Conservation (phyloP, 148 eudicot species). For the Rheum nobile region DNA sequence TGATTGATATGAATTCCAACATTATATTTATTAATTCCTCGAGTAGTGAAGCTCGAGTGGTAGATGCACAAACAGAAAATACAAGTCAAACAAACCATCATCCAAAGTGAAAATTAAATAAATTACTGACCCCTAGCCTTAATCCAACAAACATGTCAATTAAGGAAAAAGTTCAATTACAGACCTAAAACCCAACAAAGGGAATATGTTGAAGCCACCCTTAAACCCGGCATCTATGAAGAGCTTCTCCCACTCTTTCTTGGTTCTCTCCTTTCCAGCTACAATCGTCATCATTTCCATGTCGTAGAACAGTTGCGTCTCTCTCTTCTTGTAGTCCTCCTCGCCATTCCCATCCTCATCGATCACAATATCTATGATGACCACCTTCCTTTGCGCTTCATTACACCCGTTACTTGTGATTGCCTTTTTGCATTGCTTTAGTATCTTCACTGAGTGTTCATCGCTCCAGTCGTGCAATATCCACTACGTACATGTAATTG, state of each 20-base stretch:
- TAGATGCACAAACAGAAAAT: no score
- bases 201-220: constrained; percentile 6
- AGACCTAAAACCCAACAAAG: constrained; percentile 10
- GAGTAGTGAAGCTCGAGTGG: no score
- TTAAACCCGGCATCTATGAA: constrained; percentile 12
- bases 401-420: background rate
- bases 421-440: constrained; percentile 2
- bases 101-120: no score
- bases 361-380: constrained; percentile 7
- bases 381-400: background rate
- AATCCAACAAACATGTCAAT: background rate
- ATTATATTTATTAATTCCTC: no score
- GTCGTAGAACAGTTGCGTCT: constrained; percentile 9
- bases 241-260: constrained; percentile 15
- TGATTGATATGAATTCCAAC: no score
- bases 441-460: constrained; percentile 6
- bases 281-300: constrained; percentile 1
- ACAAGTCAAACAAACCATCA: no score
- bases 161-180: constrained; percentile 14
- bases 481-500: background rate
- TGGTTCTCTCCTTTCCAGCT: constrained; percentile 15
- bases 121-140: no score
- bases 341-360: background rate
- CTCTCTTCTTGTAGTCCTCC: background rate
- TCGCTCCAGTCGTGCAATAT: constrained; percentile 9